Conservation (phyloP, 148 eudicot species). For the Rhododendron molle region DNA sequence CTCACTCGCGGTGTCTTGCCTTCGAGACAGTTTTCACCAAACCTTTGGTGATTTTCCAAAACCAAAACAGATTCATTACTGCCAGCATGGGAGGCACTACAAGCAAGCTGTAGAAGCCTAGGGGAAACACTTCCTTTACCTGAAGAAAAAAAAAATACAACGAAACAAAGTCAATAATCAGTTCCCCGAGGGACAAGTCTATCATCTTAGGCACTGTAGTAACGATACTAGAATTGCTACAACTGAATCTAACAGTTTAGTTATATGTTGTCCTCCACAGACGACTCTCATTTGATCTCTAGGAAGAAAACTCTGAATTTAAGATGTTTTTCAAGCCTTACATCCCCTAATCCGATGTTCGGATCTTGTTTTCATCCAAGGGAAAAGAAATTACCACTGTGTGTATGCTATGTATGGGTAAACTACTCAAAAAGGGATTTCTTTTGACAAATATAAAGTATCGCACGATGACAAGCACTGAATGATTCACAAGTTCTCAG, state of each 20-base stretch:
- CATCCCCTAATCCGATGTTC: background rate
- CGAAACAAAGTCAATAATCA: background rate
- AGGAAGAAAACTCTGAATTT: background rate
- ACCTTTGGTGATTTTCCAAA: conserved; percentile 80
- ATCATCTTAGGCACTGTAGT: background rate
- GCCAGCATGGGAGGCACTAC: conserved; percentile 48
- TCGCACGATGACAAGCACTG: background rate
- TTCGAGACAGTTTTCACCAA: conserved; percentile 73
- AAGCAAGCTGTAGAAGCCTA: conserved; percentile 52
- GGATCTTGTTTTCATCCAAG: background rate
- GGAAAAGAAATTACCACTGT: background rate
- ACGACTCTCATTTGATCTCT: background rate
- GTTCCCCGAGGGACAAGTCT: background rate
- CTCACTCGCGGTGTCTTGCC: conserved; percentile 33
- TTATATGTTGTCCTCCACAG: background rate
- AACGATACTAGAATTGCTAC: background rate
- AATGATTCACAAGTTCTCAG: background rate
- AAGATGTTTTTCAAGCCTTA: background rate
- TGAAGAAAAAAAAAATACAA: conserved; percentile 14
- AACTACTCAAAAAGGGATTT: background rate
- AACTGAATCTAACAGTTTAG: background rate
- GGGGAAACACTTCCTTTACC: conserved; percentile 52
- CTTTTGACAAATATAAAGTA: background rate
- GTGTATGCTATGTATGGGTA: background rate
- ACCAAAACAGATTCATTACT: conserved; percentile 74